These are phyloP conservation scores for Fusarium duplospermum DNA, from an alignment of 2,329 filamentous ascomycete species.

Conservation along the genomic window DNA sequence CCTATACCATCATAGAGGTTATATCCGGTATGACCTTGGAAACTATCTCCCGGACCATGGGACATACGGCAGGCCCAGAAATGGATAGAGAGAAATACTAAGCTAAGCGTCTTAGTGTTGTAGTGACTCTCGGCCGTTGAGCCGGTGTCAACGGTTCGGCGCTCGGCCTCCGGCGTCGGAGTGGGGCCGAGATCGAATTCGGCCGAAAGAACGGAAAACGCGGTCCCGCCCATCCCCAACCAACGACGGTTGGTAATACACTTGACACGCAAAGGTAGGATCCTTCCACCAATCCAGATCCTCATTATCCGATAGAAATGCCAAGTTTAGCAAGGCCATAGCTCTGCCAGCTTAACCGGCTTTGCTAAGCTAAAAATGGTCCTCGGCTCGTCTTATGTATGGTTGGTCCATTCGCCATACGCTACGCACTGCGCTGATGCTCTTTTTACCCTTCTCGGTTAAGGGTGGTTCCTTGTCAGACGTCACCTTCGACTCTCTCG, in stretches of 20 bases:
- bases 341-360: background rate
- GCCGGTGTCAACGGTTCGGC: background rate
- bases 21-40: background rate
- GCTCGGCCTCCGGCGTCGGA: background rate
- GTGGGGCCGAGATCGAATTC: background rate
- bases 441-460: background rate
- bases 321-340: background rate
- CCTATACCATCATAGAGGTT: background rate
- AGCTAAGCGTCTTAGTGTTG: background rate
- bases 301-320: background rate
- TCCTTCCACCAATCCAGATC: background rate
- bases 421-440: background rate
- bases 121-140: background rate
- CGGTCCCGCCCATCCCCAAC: background rate
- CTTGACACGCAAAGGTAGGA: background rate
- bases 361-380: background rate
- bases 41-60: background rate
- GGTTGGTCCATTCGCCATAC: background rate
- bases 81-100: background rate
- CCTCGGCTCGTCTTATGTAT: background rate
- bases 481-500: background rate
- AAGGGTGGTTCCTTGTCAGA: background rate
- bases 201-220: background rate
- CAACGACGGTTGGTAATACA: background rate
- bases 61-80: background rate